Percentiles rank a stretch among this genome's conserved stretches.
phyloP scores from a whole-genome alignment of 2,329 filamentous ascomycete species.

The Talaromyces rugulosus region DNA sequence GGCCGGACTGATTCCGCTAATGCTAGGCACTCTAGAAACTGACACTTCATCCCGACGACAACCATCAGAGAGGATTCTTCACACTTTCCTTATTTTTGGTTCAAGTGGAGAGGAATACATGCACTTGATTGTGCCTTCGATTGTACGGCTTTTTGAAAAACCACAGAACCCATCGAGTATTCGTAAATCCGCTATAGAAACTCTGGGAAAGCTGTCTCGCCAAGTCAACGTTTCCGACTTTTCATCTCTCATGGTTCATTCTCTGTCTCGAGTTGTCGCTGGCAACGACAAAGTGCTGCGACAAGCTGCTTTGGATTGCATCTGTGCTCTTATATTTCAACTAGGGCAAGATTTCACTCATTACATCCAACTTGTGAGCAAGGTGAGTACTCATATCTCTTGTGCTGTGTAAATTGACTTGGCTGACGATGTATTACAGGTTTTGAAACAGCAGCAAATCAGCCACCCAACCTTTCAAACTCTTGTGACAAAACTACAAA shows the following conservation, averaged over 20 bases:
- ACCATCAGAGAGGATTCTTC: constrained; percentile 84
- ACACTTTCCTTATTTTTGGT: constrained; percentile 93
- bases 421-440: constrained; percentile 20
- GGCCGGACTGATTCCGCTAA: constrained; percentile 79
- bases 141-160: constrained; percentile 91
- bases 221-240: constrained; percentile 98
- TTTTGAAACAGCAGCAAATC: constrained; percentile 72
- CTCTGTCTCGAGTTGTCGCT: constrained; percentile 75
- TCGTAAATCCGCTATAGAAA: constrained; percentile 86
- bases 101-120: constrained; percentile 97
- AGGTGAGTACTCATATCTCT: constrained; percentile 45
- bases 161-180: constrained; percentile 74
- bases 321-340: constrained; percentile 93
- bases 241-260: constrained; percentile 93
- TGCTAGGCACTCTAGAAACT: constrained; percentile 90
- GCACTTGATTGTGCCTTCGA: constrained; percentile 95
- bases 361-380: constrained; percentile 90
- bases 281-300: constrained; percentile 69
- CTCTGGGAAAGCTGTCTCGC: constrained; percentile 85
- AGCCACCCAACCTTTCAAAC: constrained; percentile 89
- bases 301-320: constrained; percentile 81
- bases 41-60: constrained; percentile 71
- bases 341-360: constrained; percentile 92
- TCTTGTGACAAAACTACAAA: constrained; percentile 86
- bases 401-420: neutral